phyloP scores from a whole-genome alignment of 2,329 filamentous ascomycete species.

The Lasiodiplodia sp. region DNA sequence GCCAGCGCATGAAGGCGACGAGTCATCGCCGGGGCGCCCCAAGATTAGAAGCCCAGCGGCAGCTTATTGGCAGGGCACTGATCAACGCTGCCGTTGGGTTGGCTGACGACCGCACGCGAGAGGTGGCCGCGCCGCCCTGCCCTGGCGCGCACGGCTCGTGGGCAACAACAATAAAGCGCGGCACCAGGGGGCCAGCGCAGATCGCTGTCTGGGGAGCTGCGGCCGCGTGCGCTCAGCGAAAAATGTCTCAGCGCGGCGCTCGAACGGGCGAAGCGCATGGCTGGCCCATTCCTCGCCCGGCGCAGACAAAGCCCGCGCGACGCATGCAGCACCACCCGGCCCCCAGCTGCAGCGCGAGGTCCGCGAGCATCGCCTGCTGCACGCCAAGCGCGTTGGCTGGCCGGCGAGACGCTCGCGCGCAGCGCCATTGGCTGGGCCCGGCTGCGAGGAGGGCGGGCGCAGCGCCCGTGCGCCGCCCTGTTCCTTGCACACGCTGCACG shows the following conservation, averaged over 20 bases:
- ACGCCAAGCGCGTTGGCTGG: constrained; percentile 26
- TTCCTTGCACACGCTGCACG: constrained; percentile 26
- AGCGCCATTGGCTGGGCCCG: constrained; percentile 9
- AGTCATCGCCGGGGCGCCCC: constrained; percentile 22
- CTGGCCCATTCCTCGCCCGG: constrained; percentile 19
- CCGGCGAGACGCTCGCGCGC: constrained; percentile 9
- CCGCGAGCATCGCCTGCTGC: constrained; percentile 24
- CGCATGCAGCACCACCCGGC: constrained; percentile 26
- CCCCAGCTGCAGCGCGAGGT: constrained; percentile 18
- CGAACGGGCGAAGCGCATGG: constrained; percentile 17
- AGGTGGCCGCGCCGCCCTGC: not conserved
- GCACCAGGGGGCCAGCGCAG: not conserved
- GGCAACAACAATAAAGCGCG: not conserved
- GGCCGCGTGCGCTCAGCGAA: constrained; percentile 11
- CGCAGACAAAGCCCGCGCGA: constrained; percentile 14
- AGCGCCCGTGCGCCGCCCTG: constrained; percentile 18
- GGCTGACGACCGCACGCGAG: not conserved
- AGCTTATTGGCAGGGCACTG: constrained; percentile 5
- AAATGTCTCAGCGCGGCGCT: constrained; percentile 10
- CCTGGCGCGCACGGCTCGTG: constrained; percentile 19
- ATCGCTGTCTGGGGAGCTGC: not conserved
- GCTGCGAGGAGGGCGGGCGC: not conserved
- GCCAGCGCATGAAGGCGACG: constrained; percentile 24
- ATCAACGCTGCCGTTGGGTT: constrained; percentile 1
- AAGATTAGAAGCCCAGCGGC: constrained; percentile 19